Base-by-base conservation (phyloP, 2,329 filamentous ascomycete genomes). In the Sporothrix sp. region DNA sequence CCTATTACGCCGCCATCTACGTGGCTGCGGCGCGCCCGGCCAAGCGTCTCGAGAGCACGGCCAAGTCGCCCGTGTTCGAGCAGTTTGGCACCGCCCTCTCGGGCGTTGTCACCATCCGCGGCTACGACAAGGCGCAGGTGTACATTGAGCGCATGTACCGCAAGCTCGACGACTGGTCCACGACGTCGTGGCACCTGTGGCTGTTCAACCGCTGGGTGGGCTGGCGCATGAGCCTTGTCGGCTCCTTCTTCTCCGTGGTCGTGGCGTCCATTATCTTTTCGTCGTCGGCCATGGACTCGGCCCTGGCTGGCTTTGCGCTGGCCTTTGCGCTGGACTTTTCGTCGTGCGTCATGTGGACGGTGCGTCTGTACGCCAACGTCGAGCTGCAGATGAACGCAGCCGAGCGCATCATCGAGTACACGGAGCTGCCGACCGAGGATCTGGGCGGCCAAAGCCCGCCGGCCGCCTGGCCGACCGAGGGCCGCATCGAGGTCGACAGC, bases 311-410 rank as follows among this genome's bases (percentile, higher is more conserved):
- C 0, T 90, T 91, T 58, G 84, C 84, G 0, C 68, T 91, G 35
- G 78, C 79, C 2, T 90, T 90, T 63, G 78, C 84, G 0, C 70
- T 90, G 27, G 78, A 85, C 51, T 87, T 88, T 61, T 77, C 81
- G 0, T 66, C 66, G 14, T 72, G 73, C 7, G 76, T 88, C 50
- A 75, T 82, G 44, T 85, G 78, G 76, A 74, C 78, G 0, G 75
- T 88, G 33, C 73, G 83, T 1, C 70, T 81, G 50, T 87, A 87
- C 60, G 76, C 84, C 0, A 81, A 79, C 54, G 68, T 88, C 18
- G 86, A 91, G 62, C 69, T 90, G 4, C 79, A 86, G 60, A 88
- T 90, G 83, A 89, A 89, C 59, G 78, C 84, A 0, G 81, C 82
- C 0, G 86, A 91, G 65, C 74, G 86, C 27, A 79, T 91, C 23